Base-by-base conservation (phyloP, 805 yeast genomes). In the Schwanniomyces polymorphus region DNA sequence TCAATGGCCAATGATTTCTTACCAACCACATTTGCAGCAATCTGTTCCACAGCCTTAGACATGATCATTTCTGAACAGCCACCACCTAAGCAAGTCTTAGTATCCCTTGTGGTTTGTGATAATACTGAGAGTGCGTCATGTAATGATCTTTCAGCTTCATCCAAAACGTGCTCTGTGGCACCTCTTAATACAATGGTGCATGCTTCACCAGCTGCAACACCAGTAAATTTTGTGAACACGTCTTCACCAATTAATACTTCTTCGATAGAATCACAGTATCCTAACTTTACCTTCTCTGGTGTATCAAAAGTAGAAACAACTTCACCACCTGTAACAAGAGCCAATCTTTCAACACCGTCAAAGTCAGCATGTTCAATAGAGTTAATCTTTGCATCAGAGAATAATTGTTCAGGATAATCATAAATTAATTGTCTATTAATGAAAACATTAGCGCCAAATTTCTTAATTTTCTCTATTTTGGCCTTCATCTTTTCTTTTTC, bases 291-390 rank as follows among this genome's bases (percentile, higher is more conserved):
- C 47, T 80, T 79, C 45, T 88, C 95, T 23, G 98, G 97, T 56
- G 85, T 78, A 64, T 94, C 99, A 65, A 94, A 94, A 1, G 98
- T 92, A 7, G 98, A 91, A 1, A 85, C 97, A 44, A 94, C 97
- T 75, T 94, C 98, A 63, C 97, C 99, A 44, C 99, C 99, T 10
- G 98, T 91, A 27, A 91, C 99, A 35, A 92, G 76, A 2, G 99
- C 97, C 56, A 94, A 80, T 65, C 98, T 84, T 75, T 94, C 99
- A 46, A 94, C 89, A 61, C 98, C 99, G 61, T 89, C 98, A 59
- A 94, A 94, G 68, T 94, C 99, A 12, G 99, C 98, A 64, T 94
- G 99, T 69, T 94, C 99, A 53, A 94, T 90, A 18, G 97, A 84
- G 68, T 89, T 91, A 59, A 94, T 88, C 45, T 84, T 82, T 38